Evolutionary conservation across 345 rosid genomes (phyloP).

Genomic region (Pseudoturritis turrita): DNA sequence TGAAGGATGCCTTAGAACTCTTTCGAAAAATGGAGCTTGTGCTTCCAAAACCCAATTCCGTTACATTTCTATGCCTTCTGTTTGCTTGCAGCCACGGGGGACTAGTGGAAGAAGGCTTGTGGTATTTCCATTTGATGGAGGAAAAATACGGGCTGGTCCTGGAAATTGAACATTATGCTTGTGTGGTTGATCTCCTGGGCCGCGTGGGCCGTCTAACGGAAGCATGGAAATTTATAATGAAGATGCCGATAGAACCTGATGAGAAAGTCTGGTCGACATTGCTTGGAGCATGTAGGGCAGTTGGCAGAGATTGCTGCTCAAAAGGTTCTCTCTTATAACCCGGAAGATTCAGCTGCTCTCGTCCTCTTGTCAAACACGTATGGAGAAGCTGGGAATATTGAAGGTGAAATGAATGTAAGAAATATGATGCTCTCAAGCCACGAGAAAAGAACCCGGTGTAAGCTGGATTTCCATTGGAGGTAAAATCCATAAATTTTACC

Average conservation of each 20-base stretch:
- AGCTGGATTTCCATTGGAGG: constrained; percentile 48
- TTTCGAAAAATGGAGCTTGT: constrained; percentile 37
- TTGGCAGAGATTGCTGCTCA: constrained; percentile 52
- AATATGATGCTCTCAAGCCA: constrained; percentile 36
- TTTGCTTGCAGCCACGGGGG: constrained; percentile 70
- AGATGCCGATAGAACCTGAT: constrained; percentile 47
- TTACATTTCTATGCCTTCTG: constrained; percentile 51
- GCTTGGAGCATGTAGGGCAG: constrained; percentile 53
- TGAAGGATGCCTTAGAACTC: constrained; percentile 38
- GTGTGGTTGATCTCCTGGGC: constrained; percentile 63
- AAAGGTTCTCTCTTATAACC: constrained; percentile 36
- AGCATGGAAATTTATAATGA: constrained; percentile 45
- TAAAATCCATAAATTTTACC: constrained; percentile 34
- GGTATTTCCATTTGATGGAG: constrained; percentile 40
- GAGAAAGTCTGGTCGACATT: constrained; percentile 54
- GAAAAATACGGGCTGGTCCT: constrained; percentile 34
- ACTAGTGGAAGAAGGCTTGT: constrained; percentile 48
- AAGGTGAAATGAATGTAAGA: constrained; percentile 36
- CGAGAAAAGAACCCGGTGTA: constrained; percentile 56
- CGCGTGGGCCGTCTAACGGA: constrained; percentile 52
- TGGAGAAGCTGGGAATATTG: constrained; percentile 41
- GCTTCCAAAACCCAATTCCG: constrained; percentile 45
- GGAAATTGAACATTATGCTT: constrained; percentile 57
- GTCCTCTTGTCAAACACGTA: constrained; percentile 53
- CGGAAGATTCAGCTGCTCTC: constrained; percentile 39